Evolutionary conservation across 208 protist genomes (phyloP).

Genomic region (Crithidia brevicula): DNA sequence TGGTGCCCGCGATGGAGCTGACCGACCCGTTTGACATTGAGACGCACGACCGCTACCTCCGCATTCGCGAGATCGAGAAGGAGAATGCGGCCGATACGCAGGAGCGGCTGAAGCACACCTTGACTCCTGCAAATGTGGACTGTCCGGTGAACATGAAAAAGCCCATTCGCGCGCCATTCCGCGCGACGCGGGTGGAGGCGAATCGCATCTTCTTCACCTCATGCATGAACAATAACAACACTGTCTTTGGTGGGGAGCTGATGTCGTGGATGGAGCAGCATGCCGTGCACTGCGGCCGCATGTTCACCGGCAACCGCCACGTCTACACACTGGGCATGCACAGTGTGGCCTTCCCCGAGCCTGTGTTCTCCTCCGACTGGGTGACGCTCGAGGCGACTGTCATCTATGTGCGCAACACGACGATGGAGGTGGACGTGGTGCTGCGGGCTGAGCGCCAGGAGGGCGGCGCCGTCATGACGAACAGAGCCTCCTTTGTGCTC

Average conservation of each 20-base stretch:
- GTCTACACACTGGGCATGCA: slow-evolving; percentile 92
- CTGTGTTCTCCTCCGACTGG: slow-evolving; percentile 87
- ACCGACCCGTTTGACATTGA: slow-evolving; percentile 69
- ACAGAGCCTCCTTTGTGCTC: slow-evolving; percentile 86
- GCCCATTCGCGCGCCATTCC: slow-evolving; percentile 57
- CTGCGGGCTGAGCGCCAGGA: slow-evolving; percentile 69
- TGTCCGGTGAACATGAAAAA: slow-evolving; percentile 70
- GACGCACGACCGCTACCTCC: slow-evolving; percentile 62
- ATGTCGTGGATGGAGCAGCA: slow-evolving; percentile 93
- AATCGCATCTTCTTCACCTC: slow-evolving; percentile 90
- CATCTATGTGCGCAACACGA: slow-evolving; percentile 90
- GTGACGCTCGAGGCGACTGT: slow-evolving; percentile 83
- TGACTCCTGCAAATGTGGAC: slow-evolving; percentile 57
- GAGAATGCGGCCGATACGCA: slow-evolving; percentile 33
- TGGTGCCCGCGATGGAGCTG: slow-evolving; percentile 80
- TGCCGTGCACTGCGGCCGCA: slow-evolving; percentile 86
- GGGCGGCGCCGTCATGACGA: slow-evolving; percentile 60
- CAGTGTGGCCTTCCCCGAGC: slow-evolving; percentile 85
- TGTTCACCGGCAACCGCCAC: slow-evolving; percentile 88
- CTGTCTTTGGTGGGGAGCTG: slow-evolving; percentile 92
- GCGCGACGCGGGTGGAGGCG: slow-evolving; percentile 50
- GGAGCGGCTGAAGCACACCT: slow-evolving; percentile 17
- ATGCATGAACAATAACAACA: slow-evolving; percentile 93
- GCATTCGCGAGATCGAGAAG: slow-evolving; percentile 50
- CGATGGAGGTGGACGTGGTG: slow-evolving; percentile 90